Conservation (phyloP, 1,139 yeast genomes). For the Scheffersomyces illinoinensis region DNA sequence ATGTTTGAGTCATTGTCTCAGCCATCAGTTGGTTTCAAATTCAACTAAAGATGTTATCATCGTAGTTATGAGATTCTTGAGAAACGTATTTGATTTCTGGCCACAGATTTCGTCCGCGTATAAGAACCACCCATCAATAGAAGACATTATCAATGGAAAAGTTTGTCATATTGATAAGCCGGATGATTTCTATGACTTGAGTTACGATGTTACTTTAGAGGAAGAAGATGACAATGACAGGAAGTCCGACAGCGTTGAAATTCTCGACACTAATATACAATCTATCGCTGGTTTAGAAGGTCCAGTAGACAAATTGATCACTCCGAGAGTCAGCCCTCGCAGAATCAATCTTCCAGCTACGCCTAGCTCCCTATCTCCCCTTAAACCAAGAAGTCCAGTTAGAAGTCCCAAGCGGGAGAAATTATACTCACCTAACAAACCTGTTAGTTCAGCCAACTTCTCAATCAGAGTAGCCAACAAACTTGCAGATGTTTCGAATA, state of each 20-base stretch:
- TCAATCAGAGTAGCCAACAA: constrained; percentile 4
- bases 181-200: constrained; percentile 31
- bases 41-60: constrained; percentile 46
- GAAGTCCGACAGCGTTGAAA: constrained; percentile 16
- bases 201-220: constrained; percentile 32
- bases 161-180: constrained; percentile 12
- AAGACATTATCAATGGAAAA: constrained; percentile 23
- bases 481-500: constrained; percentile 24
- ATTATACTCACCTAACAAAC: background rate
- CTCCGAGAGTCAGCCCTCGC: constrained; percentile 8
- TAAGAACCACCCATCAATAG: constrained; percentile 14
- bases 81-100: constrained; percentile 52
- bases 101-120: constrained; percentile 14
- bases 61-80: constrained; percentile 52
- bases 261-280: constrained; percentile 10
- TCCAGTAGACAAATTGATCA: background rate
- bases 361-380: constrained; percentile 6
- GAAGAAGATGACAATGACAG: constrained; percentile 18
- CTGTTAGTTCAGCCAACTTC: background rate
- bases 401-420: background rate
- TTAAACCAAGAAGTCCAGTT: constrained; percentile 4
- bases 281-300: background rate
- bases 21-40: constrained; percentile 50
- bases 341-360: constrained; percentile 3
- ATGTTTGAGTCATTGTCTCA: constrained; percentile 50